These are phyloP conservation scores for Fusarium algeriense DNA, from an alignment of 2,329 filamentous ascomycete species.

Conservation along the genomic window DNA sequence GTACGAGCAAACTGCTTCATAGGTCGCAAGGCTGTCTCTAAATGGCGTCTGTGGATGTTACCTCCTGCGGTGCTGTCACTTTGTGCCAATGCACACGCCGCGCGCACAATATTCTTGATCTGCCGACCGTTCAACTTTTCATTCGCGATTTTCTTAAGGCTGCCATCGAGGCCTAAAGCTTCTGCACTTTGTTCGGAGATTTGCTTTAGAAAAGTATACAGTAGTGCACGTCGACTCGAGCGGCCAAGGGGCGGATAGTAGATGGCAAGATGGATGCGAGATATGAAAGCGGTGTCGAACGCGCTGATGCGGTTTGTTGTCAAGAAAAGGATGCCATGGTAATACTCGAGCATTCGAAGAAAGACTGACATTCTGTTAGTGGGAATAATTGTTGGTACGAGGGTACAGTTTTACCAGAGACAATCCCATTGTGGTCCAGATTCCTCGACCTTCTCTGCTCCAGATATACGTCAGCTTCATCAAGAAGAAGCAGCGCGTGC, in stretches of 20 bases:
- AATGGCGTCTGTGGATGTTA: background rate
- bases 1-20: background rate
- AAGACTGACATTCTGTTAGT: background rate
- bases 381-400: background rate
- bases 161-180: background rate
- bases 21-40: background rate
- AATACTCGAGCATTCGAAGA: conserved; percentile 7
- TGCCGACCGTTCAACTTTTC: background rate
- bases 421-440: background rate
- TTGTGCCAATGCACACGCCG: background rate
- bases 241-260: background rate
- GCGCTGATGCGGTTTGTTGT: conserved; percentile 7
- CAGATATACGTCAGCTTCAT: background rate
- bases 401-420: background rate
- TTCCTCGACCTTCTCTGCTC: background rate
- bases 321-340: background rate
- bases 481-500: background rate
- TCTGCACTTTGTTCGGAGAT: background rate
- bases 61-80: background rate
- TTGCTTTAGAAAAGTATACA: background rate
- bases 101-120: background rate
- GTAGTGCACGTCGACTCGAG: background rate
- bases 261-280: conserved; percentile 1
- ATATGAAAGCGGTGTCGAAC: conserved; percentile 1
- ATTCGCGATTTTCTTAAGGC: background rate